Evolutionary conservation across 352 stramenopile species (phyloP), one percentile per base, ranked within the genome.

Genomic region (Globisporangium irregulare): DNA sequence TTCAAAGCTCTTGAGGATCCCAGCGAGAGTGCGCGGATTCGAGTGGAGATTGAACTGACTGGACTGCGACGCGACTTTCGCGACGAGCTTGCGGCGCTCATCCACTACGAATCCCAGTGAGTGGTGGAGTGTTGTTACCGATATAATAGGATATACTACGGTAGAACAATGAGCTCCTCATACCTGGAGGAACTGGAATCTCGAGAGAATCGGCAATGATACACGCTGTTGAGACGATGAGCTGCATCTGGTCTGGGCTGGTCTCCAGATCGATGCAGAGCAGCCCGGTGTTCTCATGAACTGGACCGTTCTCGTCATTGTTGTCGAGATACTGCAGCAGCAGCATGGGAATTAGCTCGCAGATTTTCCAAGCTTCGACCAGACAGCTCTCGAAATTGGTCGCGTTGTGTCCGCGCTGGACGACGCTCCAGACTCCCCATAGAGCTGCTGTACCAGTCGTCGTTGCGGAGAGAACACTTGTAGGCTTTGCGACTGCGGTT

Each of bases 181-280:
- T 69, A 83, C 76, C 60, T 68, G 61, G 36, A n/a, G 76, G 76
- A n/a, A 77, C 27, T 1, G 18, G 6, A 5, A 79, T 60, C 12
- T 53, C 43, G 0, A 79, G 51, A 12, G 76, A 83, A 8, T 63
- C 27, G 9, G 73, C 72, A 27, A 83, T 71, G 55, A 79, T 74
- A 41, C 73, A 79, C 4, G 73, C 76, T 18, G 66, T 71, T 6
- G 71, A 66, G 0, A 70, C 67, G 32, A 83, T 48, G 3, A 83
- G 58, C 27, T 74, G 67, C n/a, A 63, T n/a, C 2, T 79, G 69
- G 8, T 78, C 64, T 0, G 53, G 24, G n/a, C 74, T 64, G 9
- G 59, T 41, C 25, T 50, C 14, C 0, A 57, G 4, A 38, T 79
- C 56, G n/a, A 83, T 24, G 8, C 53, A 71, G 51, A 7, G 67